Conservation (phyloP, 169 alveolate species). For the Cyclospora cayetanensis region DNA sequence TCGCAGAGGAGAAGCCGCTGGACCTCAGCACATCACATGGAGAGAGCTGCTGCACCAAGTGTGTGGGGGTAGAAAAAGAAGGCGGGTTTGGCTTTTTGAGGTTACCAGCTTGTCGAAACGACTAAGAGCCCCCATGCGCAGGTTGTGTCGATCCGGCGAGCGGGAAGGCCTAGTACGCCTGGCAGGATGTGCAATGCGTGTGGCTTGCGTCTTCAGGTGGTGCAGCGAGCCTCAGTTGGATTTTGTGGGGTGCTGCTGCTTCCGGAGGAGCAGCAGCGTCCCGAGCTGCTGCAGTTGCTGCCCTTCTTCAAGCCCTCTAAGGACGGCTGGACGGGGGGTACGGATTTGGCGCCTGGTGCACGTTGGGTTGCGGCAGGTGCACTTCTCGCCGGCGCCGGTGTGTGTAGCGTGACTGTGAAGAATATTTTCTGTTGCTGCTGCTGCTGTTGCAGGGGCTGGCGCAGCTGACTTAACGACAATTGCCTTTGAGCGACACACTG, state of each 20-base stretch:
- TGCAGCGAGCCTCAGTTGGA: conserved; percentile 1
- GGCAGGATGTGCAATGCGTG: not conserved
- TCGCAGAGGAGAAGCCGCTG: not conserved
- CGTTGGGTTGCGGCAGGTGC: not conserved
- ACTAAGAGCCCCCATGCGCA: no score
- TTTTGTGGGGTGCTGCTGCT: not conserved
- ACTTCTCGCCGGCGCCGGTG: not conserved
- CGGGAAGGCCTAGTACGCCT: not conserved
- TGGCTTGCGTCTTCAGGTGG: not conserved
- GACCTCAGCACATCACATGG: not conserved
- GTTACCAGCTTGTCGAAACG: no score
- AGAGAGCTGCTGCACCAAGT: not conserved
- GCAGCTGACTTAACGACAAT: conserved; percentile 4
- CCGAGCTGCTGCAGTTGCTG: conserved; percentile 3
- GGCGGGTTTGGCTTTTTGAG: conserved; percentile 8
- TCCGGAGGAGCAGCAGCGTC: conserved; percentile 15
- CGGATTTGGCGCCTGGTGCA: not conserved
- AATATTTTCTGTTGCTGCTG: not conserved
- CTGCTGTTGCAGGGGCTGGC: not conserved
- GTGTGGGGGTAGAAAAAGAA: no score
- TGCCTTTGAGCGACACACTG: conserved; percentile 3
- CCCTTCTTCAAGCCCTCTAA: not conserved
- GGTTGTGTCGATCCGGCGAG: not conserved
- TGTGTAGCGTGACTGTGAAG: not conserved
- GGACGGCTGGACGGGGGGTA: not conserved